These are phyloP conservation scores for Starmerella davenportii DNA, from an alignment of 805 yeast genomes.

Conservation along the genomic window DNA sequence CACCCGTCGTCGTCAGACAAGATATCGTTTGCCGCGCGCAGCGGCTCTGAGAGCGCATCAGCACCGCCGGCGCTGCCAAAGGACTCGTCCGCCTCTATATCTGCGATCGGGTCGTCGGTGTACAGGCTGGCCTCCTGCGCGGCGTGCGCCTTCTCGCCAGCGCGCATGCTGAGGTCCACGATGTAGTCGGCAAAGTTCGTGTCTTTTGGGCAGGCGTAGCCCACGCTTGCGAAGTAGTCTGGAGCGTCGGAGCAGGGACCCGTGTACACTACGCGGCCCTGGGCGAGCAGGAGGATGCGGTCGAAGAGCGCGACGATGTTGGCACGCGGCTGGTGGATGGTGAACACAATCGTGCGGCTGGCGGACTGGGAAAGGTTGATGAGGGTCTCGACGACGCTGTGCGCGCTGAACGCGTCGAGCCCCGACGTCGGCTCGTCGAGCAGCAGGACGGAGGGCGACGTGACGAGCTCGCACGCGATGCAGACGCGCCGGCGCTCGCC, in stretches of 20 bases:
- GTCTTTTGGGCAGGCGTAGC: constrained; percentile 71
- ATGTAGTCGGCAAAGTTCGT: constrained; percentile 87
- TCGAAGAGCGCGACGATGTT: constrained; percentile 87
- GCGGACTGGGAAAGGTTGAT: constrained; percentile 63
- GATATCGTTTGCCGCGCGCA: not conserved
- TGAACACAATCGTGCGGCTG: constrained; percentile 74
- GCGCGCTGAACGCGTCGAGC: constrained; percentile 81
- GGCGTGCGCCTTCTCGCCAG: not conserved
- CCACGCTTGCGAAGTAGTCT: constrained; percentile 56
- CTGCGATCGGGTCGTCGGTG: constrained; percentile 1
- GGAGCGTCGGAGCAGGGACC: constrained; percentile 65
- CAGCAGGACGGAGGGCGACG: constrained; percentile 67
- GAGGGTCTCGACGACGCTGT: constrained; percentile 71
- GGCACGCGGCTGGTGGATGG: constrained; percentile 94
- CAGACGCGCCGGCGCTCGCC: constrained; percentile 87
- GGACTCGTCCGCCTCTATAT: not conserved
- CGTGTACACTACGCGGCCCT: constrained; percentile 72
- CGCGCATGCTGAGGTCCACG: constrained; percentile 71
- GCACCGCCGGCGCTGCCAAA: not conserved
- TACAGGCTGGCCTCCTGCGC: not conserved
- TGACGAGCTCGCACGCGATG: constrained; percentile 82
- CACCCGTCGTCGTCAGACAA: constrained; percentile 9
- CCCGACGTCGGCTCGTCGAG: constrained; percentile 94
- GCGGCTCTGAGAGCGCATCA: not conserved
- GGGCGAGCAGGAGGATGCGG: constrained; percentile 57